Evolutionary conservation across 768 basidiomycete species (phyloP).

Genomic region (Neoboletus magnificus): DNA sequence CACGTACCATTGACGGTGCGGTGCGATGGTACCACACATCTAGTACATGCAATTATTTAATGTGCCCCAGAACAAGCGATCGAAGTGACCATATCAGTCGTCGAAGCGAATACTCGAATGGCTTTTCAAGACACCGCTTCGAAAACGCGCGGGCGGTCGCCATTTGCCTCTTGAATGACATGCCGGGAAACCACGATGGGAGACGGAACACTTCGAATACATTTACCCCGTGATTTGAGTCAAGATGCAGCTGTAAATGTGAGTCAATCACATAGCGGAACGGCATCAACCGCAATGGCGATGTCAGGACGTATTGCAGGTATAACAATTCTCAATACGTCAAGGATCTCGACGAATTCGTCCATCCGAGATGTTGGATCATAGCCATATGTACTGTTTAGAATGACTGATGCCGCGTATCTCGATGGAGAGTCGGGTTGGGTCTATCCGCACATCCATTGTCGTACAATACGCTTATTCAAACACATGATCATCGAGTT

Average conservation of each 20-base stretch:
- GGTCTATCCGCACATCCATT: background rate
- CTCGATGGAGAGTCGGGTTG: background rate
- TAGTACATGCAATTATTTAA: background rate
- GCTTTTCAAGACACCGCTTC: background rate
- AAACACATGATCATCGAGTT: background rate
- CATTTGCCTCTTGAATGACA: too few relatives aligned
- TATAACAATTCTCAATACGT: background rate
- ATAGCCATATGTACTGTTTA: slow-evolving; percentile 8
- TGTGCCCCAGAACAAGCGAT: background rate
- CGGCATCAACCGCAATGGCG: background rate
- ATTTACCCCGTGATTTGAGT: background rate
- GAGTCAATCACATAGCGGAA: slow-evolving; percentile 1
- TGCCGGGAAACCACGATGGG: slow-evolving; percentile 5
- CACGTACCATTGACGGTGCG: slow-evolving; percentile 6
- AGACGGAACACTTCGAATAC: background rate
- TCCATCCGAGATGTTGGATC: too few relatives aligned
- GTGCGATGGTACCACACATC: background rate
- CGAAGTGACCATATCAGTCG: background rate
- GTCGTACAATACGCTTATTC: background rate
- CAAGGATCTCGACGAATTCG: background rate
- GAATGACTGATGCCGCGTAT: background rate
- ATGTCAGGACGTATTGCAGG: background rate
- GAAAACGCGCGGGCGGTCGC: too few relatives aligned
- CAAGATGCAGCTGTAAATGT: background rate
- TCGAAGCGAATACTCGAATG: slow-evolving; percentile 1